A percentile compares a stretch with the other conserved stretches of the same genome.
Conservation (phyloP, 164 flowering plant species). For the Umbellularia californica region DNA sequence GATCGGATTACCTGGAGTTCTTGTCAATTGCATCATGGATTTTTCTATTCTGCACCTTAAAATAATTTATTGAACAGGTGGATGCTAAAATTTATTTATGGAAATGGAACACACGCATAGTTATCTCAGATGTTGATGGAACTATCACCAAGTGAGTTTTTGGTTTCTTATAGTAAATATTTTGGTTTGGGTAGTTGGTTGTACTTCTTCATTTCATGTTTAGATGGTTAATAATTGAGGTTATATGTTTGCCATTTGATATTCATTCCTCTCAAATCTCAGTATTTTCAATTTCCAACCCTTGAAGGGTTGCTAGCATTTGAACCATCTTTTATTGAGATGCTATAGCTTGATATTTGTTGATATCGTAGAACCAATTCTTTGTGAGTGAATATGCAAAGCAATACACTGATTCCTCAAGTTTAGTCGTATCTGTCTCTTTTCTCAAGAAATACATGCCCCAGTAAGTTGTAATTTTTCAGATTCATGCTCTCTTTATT, state of each 20-base stretch:
- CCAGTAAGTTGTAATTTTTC: background rate
- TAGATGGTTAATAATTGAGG: background rate
- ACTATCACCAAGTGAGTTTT: slow-evolving; percentile 83
- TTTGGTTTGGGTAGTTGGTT: background rate
- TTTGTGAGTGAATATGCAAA: background rate
- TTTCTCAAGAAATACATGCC: background rate
- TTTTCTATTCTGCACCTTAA: slow-evolving; percentile 1
- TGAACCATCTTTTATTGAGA: background rate
- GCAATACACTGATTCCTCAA: background rate
- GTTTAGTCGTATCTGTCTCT: background rate
- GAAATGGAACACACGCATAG: slow-evolving; percentile 93
- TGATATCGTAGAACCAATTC: background rate
- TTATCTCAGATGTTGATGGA: slow-evolving; percentile 97
- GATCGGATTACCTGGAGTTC: slow-evolving; percentile 6
- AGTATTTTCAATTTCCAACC: background rate
- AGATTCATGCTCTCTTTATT: background rate
- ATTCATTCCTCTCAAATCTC: background rate
- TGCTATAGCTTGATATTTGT: background rate
- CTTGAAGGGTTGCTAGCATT: background rate
- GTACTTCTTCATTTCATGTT: background rate
- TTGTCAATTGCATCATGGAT: background rate
- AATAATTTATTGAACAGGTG: slow-evolving; percentile 50
- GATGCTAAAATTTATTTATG: slow-evolving; percentile 93
- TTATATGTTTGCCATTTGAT: background rate
- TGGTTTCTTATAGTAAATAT: background rate